Evolutionary conservation across 2,329 filamentous ascomycete genomes (phyloP).

Genomic region (Thyridium curvatum): DNA sequence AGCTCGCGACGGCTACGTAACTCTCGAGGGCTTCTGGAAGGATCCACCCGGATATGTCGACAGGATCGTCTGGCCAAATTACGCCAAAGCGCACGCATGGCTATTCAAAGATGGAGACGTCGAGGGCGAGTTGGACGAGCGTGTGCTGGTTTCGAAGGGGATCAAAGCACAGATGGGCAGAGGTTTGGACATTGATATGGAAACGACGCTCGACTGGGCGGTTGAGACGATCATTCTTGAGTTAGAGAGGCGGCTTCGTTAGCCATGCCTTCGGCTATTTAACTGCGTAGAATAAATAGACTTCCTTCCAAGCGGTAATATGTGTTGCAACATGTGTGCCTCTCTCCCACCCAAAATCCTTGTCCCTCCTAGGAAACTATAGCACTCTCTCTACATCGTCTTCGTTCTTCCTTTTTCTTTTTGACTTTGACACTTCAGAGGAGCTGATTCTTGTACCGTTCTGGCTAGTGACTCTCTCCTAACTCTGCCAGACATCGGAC

Average conservation of each 20-base stretch:
- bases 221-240: slow-evolving; percentile 53
- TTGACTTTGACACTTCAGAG: too few species aligned
- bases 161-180: slow-evolving; percentile 43
- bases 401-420: too few species aligned
- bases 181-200: slow-evolving; percentile 51
- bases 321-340: too few species aligned
- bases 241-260: slow-evolving; percentile 23
- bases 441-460: too few species aligned
- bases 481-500: too few species aligned
- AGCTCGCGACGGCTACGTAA: slow-evolving; percentile 70
- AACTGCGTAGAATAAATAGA: too few species aligned
- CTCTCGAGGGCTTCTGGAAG: slow-evolving; percentile 85
- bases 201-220: slow-evolving; percentile 59
- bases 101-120: slow-evolving; percentile 69
- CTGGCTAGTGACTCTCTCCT: too few species aligned
- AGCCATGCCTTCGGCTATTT: too few species aligned
- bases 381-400: too few species aligned
- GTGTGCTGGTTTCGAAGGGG: slow-evolving; percentile 26
- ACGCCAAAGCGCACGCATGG: slow-evolving; percentile 74
- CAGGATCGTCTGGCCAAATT: slow-evolving; percentile 92
- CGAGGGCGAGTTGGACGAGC: slow-evolving; percentile 35
- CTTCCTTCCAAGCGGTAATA: too few species aligned
- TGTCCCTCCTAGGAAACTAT: too few species aligned
- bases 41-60: slow-evolving; percentile 95
- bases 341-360: too few species aligned